Evolutionary conservation across 805 yeast species (phyloP).

Genomic region (Monosporozyma yasuniensis): DNA sequence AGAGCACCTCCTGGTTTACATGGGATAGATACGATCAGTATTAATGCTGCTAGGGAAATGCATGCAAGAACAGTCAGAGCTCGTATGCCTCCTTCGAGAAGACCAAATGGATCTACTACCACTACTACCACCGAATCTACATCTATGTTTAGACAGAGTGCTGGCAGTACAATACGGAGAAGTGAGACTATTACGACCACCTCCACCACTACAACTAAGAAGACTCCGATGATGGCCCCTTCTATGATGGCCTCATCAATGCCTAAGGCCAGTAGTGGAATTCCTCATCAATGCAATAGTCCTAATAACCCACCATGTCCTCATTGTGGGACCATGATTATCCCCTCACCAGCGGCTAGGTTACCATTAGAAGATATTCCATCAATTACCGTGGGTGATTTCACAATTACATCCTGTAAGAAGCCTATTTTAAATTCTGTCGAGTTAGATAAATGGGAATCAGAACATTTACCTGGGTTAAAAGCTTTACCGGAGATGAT

Average conservation of each 20-base stretch:
- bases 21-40: constrained; percentile 48
- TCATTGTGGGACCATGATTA: constrained; percentile 63
- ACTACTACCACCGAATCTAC: background rate
- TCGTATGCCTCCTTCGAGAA: constrained; percentile 18
- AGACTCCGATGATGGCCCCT: background rate
- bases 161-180: background rate
- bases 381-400: constrained; percentile 55
- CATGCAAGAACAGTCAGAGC: constrained; percentile 34
- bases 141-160: background rate
- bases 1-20: background rate
- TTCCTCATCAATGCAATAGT: constrained; percentile 23
- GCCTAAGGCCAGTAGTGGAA: constrained; percentile 5
- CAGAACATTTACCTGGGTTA: constrained; percentile 46
- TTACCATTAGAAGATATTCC: constrained; percentile 59
- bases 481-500: constrained; percentile 93
- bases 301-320: constrained; percentile 42
- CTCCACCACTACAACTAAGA: background rate
- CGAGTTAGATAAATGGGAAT: constrained; percentile 63
- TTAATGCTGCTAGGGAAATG: constrained; percentile 58
- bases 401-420: constrained; percentile 68
- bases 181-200: background rate
- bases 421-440: constrained; percentile 66
- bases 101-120: background rate
- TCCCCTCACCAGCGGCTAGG: constrained; percentile 66
- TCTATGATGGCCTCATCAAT: constrained; percentile 1